Evolutionary conservation across 2,329 filamentous ascomycete genomes (phyloP).

Genomic region (Albifimbria verrucaria): DNA sequence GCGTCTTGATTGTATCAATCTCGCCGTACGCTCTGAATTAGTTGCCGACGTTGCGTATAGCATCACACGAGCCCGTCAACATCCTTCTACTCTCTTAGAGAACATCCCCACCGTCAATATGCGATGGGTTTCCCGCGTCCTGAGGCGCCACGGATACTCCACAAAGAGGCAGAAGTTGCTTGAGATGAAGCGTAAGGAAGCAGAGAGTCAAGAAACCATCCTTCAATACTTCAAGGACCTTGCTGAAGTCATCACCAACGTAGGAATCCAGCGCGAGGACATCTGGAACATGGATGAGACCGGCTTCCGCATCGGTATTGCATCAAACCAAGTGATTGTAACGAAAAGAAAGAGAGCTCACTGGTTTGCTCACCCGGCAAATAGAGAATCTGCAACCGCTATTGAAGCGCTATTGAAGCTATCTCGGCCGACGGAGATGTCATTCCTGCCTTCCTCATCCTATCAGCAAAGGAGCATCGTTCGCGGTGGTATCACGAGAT

Average conservation of each 20-base stretch:
- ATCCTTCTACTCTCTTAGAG: too few relatives aligned
- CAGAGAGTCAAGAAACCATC: too few relatives aligned
- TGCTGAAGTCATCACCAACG: background rate
- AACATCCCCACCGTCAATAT: too few relatives aligned
- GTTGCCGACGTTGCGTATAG: too few relatives aligned
- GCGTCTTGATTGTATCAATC: too few relatives aligned
- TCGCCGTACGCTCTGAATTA: too few relatives aligned
- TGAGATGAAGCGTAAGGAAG: too few relatives aligned
- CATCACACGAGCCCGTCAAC: too few relatives aligned
- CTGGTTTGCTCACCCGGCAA: conserved; percentile 3
- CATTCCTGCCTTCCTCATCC: conserved; percentile 7
- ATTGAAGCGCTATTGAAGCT: conserved; percentile 6
- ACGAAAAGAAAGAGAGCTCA: conserved; percentile 5
- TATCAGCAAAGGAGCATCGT: background rate
- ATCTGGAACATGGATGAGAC: conserved; percentile 5
- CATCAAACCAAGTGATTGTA: conserved; percentile 3
- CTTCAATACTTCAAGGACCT: too few relatives aligned
- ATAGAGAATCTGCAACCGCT: conserved; percentile 4
- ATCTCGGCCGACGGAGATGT: background rate
- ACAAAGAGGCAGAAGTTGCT: too few relatives aligned
- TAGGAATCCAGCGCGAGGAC: background rate
- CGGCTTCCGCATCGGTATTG: conserved; percentile 17
- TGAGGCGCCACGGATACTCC: too few relatives aligned
- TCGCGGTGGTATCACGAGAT: background rate
- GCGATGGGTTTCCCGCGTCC: too few relatives aligned